Evolutionary conservation across 1,139 yeast species (phyloP).

Genomic region (Kodamaea anthophila): DNA sequence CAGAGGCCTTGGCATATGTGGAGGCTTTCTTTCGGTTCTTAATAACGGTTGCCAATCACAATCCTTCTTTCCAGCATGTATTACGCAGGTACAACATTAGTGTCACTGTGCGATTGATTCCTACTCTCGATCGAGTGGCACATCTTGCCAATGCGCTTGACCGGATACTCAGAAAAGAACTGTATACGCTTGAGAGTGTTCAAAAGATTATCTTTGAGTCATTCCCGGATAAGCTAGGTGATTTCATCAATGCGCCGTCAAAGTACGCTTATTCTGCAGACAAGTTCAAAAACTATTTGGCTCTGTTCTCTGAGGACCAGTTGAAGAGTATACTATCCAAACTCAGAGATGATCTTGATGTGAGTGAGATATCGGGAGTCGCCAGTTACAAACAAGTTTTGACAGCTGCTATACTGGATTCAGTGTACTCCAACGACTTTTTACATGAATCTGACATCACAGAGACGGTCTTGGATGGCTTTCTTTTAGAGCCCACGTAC

Average conservation of each 20-base stretch:
- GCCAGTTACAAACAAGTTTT: no score
- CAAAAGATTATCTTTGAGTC: constrained; percentile 2
- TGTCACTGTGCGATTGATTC: background rate
- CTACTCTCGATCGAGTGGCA: constrained; percentile 1
- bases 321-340: constrained; percentile 1
- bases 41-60: background rate
- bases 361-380: no score
- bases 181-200: constrained; percentile 1
- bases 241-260: constrained; percentile 5
- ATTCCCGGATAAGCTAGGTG: constrained; percentile 2
- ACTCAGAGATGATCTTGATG: background rate
- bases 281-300: constrained; percentile 4
- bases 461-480: constrained; percentile 3
- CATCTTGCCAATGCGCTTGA: constrained; percentile 1
- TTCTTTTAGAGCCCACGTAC: constrained; percentile 1
- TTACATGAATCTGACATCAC: constrained; percentile 1
- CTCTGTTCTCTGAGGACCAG: constrained; percentile 3
- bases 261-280: constrained; percentile 1
- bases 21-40: constrained; percentile 1
- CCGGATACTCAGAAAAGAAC: background rate
- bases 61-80: background rate
- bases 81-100: background rate
- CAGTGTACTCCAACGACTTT: constrained; percentile 3
- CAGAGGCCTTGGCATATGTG: background rate
- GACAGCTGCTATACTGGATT: constrained; percentile 2